phyloP scores from a whole-genome alignment of 2,329 filamentous ascomycete species.

The Didymosphaeria variabile region DNA sequence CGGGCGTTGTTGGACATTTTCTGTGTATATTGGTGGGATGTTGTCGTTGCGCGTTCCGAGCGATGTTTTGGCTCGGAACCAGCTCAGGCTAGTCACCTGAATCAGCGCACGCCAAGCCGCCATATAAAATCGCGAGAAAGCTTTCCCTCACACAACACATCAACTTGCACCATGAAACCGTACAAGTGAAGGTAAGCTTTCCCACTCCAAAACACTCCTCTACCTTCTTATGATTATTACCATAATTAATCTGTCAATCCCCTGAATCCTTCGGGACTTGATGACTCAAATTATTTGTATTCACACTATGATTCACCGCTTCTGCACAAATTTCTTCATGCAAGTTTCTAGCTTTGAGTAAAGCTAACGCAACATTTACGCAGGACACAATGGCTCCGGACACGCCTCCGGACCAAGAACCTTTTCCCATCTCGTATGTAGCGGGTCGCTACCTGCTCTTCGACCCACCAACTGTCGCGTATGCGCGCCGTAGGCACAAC shows the following conservation, averaged over 20 bases:
- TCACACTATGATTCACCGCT: conserved; percentile 49
- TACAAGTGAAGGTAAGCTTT: conserved; percentile 45
- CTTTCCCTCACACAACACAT: conserved; percentile 7
- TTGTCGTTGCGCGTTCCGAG: neutral
- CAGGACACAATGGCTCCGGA: conserved; percentile 45
- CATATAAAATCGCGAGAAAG: conserved; percentile 16
- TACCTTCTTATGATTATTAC: conserved; percentile 65
- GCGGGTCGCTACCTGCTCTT: conserved; percentile 88
- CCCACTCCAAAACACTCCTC: conserved; percentile 5
- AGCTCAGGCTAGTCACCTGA: conserved; percentile 7
- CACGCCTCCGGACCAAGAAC: conserved; percentile 55
- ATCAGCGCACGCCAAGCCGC: conserved; percentile 13
- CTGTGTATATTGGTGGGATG: neutral
- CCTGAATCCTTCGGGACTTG: conserved; percentile 69
- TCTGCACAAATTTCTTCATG: conserved; percentile 18
- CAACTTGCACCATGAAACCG: conserved; percentile 42
- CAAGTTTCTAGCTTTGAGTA: conserved; percentile 7
- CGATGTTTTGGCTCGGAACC: conserved; percentile 2
- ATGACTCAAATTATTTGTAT: conserved; percentile 56
- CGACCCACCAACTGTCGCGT: conserved; percentile 77
- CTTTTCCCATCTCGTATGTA: conserved; percentile 82
- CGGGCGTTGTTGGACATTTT: conserved; percentile 35
- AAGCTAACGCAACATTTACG: conserved; percentile 17
- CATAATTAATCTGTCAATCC: conserved; percentile 84
- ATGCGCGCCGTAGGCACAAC: conserved; percentile 80